Percentiles rank a stretch among this genome's conserved stretches.
phyloP scores from a whole-genome alignment of 2,329 filamentous ascomycete genomes.

The Hymenotorrendiella dingleyae region DNA sequence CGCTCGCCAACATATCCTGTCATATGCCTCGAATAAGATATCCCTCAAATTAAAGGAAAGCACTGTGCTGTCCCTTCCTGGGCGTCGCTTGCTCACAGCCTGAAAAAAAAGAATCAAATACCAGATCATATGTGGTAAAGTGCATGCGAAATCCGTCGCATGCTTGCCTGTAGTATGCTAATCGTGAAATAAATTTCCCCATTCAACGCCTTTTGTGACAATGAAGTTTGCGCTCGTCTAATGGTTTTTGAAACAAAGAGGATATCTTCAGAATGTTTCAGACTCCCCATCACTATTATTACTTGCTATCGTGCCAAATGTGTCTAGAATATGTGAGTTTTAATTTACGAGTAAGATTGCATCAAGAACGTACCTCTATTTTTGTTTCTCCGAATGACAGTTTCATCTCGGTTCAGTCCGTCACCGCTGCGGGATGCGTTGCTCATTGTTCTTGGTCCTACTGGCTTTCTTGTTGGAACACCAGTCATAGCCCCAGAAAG shows the following conservation, averaged over 20 bases:
- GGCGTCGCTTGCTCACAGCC: too few species aligned
- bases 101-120: not conserved
- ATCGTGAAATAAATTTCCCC: slow-evolving; percentile 1
- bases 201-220: slow-evolving; percentile 1
- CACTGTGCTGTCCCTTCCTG: too few species aligned
- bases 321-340: slow-evolving; percentile 20
- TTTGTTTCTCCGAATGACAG: slow-evolving; percentile 25
- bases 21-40: too few species aligned
- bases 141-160: not conserved
- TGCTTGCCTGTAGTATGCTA: slow-evolving; percentile 1
- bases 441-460: slow-evolving; percentile 31
- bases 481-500: slow-evolving; percentile 21
- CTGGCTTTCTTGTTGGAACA: slow-evolving; percentile 30
- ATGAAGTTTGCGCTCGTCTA: too few species aligned
- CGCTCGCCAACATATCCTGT: too few species aligned
- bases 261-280: slow-evolving; percentile 42
- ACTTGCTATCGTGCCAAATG: slow-evolving; percentile 46
- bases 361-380: slow-evolving; percentile 47
- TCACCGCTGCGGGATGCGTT: slow-evolving; percentile 23
- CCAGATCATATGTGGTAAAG: not conserved
- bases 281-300: slow-evolving; percentile 41
- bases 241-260: not conserved
- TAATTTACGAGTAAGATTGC: not conserved
- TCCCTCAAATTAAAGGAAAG: too few species aligned
- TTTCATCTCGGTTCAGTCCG: slow-evolving; percentile 24